Percentiles rank a stretch among this genome's conserved stretches.
These are phyloP conservation scores for Lumnitzera littorea DNA, from an alignment of 345 rosid genomes.

Conservation along the genomic window DNA sequence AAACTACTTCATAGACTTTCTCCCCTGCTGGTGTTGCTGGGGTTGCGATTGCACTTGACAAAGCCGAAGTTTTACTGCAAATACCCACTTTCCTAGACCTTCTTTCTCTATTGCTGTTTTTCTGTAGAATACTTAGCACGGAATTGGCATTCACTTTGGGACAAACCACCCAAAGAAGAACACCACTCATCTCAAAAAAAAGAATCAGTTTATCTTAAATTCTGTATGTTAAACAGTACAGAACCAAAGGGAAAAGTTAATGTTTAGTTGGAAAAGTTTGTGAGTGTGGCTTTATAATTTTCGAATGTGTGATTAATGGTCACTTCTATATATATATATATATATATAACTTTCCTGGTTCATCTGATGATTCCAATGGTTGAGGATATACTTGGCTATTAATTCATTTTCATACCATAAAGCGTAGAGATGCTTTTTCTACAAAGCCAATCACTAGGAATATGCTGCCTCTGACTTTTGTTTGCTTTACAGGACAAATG, in stretches of 20 bases:
- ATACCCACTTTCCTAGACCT: conserved; percentile 9
- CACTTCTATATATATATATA: neutral
- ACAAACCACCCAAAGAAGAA: conserved; percentile 32
- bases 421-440: too few species aligned
- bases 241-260: too few species aligned
- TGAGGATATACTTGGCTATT: too few species aligned
- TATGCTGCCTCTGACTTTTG: too few species aligned
- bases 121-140: conserved; percentile 13
- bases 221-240: too few species aligned
- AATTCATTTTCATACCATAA: neutral
- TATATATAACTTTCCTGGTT: neutral
- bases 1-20: conserved; percentile 46
- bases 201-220: too few species aligned
- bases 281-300: too few species aligned
- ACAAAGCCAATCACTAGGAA: too few species aligned
- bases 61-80: conserved; percentile 13
- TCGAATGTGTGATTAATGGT: neutral
- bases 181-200: conserved; percentile 20
- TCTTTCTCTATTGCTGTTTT: conserved; percentile 5
- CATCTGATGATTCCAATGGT: conserved; percentile 2
- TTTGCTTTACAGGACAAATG: too few species aligned
- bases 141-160: conserved; percentile 33
- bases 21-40: conserved; percentile 35
- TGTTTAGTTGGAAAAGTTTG: too few species aligned
- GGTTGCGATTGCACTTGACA: conserved; percentile 23